Evolutionary conservation across 2,329 filamentous ascomycete genomes (phyloP).

Genomic region (Neophaeococcomyces aloes): DNA sequence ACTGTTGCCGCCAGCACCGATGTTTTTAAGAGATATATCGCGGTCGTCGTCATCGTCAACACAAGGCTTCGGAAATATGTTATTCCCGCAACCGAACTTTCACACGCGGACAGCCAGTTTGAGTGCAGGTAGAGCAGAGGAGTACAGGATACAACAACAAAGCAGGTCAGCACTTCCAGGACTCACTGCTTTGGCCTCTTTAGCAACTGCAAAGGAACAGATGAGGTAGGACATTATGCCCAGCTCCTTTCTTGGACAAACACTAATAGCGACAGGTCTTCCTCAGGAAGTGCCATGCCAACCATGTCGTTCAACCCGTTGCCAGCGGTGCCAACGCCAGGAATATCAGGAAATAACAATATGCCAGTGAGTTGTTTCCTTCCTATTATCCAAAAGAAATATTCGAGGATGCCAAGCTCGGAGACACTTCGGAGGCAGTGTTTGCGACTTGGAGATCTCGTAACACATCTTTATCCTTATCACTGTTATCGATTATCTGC

Average conservation of each 20-base stretch:
- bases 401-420: too few relatives aligned
- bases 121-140: slow-evolving; percentile 24
- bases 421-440: too few relatives aligned
- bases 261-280: slow-evolving; percentile 27
- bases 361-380: slow-evolving; percentile 31
- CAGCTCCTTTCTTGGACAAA: background rate
- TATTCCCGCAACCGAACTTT: slow-evolving; percentile 27
- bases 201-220: slow-evolving; percentile 40
- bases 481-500: slow-evolving; percentile 1
- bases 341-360: slow-evolving; percentile 24
- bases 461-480: slow-evolving; percentile 5
- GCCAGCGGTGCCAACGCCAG: slow-evolving; percentile 18
- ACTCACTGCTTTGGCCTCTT: slow-evolving; percentile 49
- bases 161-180: slow-evolving; percentile 40
- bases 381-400: slow-evolving; percentile 10
- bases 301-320: slow-evolving; percentile 35
- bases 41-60: slow-evolving; percentile 45
- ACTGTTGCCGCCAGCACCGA: slow-evolving; percentile 34
- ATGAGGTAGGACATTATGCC: slow-evolving; percentile 33
- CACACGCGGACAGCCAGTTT: slow-evolving; percentile 32
- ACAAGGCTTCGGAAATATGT: slow-evolving; percentile 31
- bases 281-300: slow-evolving; percentile 51
- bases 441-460: background rate
- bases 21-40: slow-evolving; percentile 39
- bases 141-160: slow-evolving; percentile 14